These are phyloP conservation scores for Euphrasia arctica DNA, from an alignment of 305 asterid genomes.

Conservation along the genomic window DNA sequence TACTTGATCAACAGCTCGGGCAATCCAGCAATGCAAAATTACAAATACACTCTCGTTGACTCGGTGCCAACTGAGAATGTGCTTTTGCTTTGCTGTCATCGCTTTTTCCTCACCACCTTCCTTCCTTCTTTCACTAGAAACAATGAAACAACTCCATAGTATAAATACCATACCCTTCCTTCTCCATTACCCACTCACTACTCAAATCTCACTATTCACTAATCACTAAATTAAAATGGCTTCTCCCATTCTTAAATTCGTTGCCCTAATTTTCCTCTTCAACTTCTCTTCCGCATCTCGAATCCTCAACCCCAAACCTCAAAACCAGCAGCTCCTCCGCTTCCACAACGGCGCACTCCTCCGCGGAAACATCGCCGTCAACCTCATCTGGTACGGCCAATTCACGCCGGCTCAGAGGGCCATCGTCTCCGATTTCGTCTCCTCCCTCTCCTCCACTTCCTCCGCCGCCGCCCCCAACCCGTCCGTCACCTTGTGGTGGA, in stretches of 20 bases:
- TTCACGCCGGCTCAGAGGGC: slow-evolving; percentile 50
- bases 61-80: too few relatives aligned
- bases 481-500: slow-evolving; percentile 55
- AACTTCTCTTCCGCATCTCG: slow-evolving; percentile 13
- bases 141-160: neutral
- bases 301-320: neutral
- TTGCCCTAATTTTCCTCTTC: slow-evolving; percentile 1
- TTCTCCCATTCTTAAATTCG: neutral
- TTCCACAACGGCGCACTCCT: slow-evolving; percentile 66
- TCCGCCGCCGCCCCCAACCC: slow-evolving; percentile 30
- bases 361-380: slow-evolving; percentile 43
- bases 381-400: slow-evolving; percentile 60
- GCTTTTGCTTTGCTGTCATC: neutral
- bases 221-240: neutral
- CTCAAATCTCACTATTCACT: neutral
- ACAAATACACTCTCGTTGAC: too few relatives aligned
- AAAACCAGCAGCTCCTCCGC: slow-evolving; percentile 10
- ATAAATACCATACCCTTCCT: neutral
- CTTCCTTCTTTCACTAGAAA: neutral
- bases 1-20: too few relatives aligned
- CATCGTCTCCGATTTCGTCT: slow-evolving; percentile 47
- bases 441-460: slow-evolving; percentile 33
- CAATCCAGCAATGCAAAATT: neutral
- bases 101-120: neutral
- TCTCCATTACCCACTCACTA: neutral